Percentiles rank a stretch among this genome's conserved stretches.
These are phyloP conservation scores for Apium graveolens DNA, from an alignment of 129 eudicot genomes.

Conservation along the genomic window DNA sequence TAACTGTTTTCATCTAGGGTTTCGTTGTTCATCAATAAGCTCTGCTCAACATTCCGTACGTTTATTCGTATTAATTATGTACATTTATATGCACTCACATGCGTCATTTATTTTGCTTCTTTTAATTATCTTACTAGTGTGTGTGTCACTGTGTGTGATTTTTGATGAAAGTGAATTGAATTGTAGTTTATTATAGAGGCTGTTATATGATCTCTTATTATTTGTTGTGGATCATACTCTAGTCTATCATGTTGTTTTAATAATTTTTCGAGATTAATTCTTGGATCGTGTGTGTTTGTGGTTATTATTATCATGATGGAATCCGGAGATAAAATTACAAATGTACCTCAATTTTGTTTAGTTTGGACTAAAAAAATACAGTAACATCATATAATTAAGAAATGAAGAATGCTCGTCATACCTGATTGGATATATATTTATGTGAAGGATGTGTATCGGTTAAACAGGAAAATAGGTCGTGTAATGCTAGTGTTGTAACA, in stretches of 20 bases:
- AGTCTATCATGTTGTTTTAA: too few species aligned
- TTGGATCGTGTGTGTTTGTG: neutral
- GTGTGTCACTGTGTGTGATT: neutral
- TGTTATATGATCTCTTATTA: neutral
- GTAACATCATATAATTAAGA: too few species aligned
- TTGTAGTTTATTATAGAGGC: neutral
- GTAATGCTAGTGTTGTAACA: too few species aligned
- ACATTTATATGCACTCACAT: too few species aligned
- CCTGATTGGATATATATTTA: neutral
- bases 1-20: neutral
- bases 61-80: neutral
- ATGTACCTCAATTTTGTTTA: neutral
- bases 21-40: neutral
- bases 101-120: too few species aligned
- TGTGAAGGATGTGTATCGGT: neutral
- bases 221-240: neutral
- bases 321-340: too few species aligned
- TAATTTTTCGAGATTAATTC: too few species aligned
- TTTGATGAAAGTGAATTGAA: neutral
- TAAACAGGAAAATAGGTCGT: neutral
- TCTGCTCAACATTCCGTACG: neutral
- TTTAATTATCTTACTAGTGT: neutral
- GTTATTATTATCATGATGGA: too few species aligned
- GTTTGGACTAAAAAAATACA: neutral
- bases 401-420: neutral